Base-by-base conservation (phyloP, 2,329 filamentous ascomycete species). In the Exophiala sp. region DNA sequence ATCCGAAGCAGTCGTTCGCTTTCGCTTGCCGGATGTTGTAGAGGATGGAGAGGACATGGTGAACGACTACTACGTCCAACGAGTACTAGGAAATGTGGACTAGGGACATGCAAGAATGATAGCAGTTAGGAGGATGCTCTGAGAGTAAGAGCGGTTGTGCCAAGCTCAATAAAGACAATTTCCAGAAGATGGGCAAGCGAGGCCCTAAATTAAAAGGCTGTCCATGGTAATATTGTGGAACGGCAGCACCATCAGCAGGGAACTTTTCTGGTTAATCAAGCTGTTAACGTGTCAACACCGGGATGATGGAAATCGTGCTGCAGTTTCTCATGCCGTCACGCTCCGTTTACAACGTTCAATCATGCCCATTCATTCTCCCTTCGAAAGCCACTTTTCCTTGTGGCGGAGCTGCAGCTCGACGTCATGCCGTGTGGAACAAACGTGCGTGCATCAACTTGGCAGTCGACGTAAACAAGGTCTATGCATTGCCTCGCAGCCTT, bases 11-110 rank as follows among this genome's bases (percentile, higher is more conserved):
- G 76, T 75, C 52, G 80, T 82, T 70, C 91, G 85, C 81, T 96
- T 96, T 73, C 91, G 87, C 79, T 96, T 96, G 65, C 79, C 80
- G 18, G 77, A 74, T 54, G 77, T 73, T 18, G 78, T 77, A 48
- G 75, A 74, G 21, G 78, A 80, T 34, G 82, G 77, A 29, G 84
- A 85, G 24, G 84, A 80, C 84, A 87, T 57, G 71, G 61, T 54
- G 14, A 20, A 20, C 35, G 39, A 32, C 39, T n/a, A 35, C 29
- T 40, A 12, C 10, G n/a, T 39, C 11, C 8, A 33, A 18, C n/a
- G 34, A 33, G 39, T 18, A 35, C 32, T 35, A 49, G 33, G 40
- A n/a, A 24, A 12, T 9, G 12, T 7, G 7, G 24, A 29, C 24
- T 29, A 29, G 7, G 7, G 24, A 29, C 24, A 8, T 5, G 24